These are phyloP conservation scores for Chlorociboria aeruginascens DNA, from an alignment of 495 filamentous ascomycete genomes.

Conservation along the genomic window DNA sequence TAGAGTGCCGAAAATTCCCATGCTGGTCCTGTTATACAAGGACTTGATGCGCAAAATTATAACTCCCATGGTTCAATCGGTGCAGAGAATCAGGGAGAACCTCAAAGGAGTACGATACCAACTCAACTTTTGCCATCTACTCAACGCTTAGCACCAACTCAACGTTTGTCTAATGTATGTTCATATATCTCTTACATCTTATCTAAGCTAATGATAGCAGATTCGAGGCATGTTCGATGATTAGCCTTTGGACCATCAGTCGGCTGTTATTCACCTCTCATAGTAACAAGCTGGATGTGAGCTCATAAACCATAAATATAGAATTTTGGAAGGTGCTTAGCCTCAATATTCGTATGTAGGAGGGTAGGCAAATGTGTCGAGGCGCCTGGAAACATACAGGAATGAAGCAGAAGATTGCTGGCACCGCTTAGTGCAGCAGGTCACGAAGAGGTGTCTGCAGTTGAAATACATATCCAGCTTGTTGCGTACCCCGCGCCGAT, in stretches of 20 bases:
- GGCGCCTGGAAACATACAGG: too few relatives aligned
- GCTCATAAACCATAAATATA: too few relatives aligned
- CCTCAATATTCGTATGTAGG: too few relatives aligned
- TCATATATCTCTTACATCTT: background rate
- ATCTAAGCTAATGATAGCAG: slow-evolving; percentile 22
- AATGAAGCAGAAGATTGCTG: too few relatives aligned
- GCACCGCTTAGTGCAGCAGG: too few relatives aligned
- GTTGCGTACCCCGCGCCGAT: slow-evolving; percentile 84
- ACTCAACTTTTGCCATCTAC: background rate
- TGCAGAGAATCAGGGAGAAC: background rate
- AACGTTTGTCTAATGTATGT: slow-evolving; percentile 48
- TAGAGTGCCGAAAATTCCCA: slow-evolving; percentile 23
- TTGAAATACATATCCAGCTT: slow-evolving; percentile 54
- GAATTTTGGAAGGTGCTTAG: too few relatives aligned
- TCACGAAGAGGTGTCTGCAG: background rate
- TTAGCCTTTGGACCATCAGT: slow-evolving; percentile 9
- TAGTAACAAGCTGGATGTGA: too few relatives aligned
- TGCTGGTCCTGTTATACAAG: slow-evolving; percentile 24
- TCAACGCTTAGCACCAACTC: slow-evolving; percentile 49
- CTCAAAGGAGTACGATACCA: background rate
- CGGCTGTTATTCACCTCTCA: too few relatives aligned
- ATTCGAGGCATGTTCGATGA: slow-evolving; percentile 44
- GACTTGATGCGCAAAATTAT: slow-evolving; percentile 13
- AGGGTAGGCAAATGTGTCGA: too few relatives aligned
- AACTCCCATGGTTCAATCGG: slow-evolving; percentile 16